Base-by-base conservation (phyloP, 305 asterid genomes). In the Coffea humblotiana region DNA sequence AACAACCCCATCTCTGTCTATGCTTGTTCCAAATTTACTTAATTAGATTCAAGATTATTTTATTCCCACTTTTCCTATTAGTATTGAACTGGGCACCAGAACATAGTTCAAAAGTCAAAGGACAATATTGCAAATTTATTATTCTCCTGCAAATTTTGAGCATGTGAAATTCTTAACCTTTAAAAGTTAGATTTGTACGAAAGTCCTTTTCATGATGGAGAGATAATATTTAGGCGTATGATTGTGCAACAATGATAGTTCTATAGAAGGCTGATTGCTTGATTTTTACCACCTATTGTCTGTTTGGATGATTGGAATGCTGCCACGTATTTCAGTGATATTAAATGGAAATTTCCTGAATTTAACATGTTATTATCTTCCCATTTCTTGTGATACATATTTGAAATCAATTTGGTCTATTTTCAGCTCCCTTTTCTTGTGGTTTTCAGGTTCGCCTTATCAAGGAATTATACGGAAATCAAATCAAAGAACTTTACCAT, bases 381-480 rank as follows among this genome's bases (percentile, higher is more conserved):
- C 72, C 52, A 49, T 79, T 65, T 56, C 27, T 51, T 76, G 45
- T 71, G 25, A 6, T 25, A 43, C 29, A 6, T 29, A 18, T 48
- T 27, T 32, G 16, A 23, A 21, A 51, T 49, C 54, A 71, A 48
- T 35, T 6, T 1, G 8, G 9, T 14, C 14, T 15, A 19, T 51
- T 60, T 63, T 32, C 51, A 19, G 51, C 49, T 37, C 77, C 40
- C 75, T 81, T 83, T 21, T 81, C 51, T 78, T 83, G 74, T 81
- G 86, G 29, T 79, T 80, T 88, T 81, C 91, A 96, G 98, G 94
- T 96, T 80, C 98, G 97, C 70, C 97, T 96, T 78, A 83, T 93
- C 74, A 93, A 96, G 88, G 99, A 94, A 86, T 83, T 96, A 89
- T 94, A 93, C 79, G 99, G 99, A 82, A 93, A 96, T 90, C 98